Evolutionary conservation across 1,139 yeast species (phyloP).

Genomic region (Geotrichum restrictum): DNA sequence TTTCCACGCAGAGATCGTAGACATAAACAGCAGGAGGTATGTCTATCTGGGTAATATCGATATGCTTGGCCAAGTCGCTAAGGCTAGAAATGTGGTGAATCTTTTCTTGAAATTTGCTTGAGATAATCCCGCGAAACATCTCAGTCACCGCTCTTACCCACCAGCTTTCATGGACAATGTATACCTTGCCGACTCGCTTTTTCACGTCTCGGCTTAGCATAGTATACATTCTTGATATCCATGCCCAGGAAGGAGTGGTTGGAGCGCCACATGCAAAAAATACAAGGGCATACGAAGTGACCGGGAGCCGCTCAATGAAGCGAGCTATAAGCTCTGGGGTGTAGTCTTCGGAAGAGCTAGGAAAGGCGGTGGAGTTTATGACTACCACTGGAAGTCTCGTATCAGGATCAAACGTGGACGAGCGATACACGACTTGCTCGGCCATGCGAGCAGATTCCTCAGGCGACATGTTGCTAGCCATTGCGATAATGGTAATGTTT

Average conservation of each 20-base stretch:
- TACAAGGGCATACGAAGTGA: constrained; percentile 56
- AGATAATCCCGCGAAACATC: constrained; percentile 58
- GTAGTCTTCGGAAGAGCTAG: constrained; percentile 35
- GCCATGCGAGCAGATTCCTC: constrained; percentile 20
- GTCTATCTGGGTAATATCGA: constrained; percentile 73
- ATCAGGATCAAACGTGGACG: constrained; percentile 56
- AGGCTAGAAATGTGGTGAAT: constrained; percentile 54
- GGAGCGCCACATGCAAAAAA: constrained; percentile 76
- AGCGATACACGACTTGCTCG: constrained; percentile 53
- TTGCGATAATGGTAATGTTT: constrained; percentile 22
- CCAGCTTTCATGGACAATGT: constrained; percentile 90
- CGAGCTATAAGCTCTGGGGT: constrained; percentile 14
- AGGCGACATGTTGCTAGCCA: constrained; percentile 15
- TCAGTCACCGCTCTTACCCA: constrained; percentile 76
- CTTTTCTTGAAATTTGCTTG: constrained; percentile 44
- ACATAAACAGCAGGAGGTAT: constrained; percentile 71
- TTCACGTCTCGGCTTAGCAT: constrained; percentile 57
- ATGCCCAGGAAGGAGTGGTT: constrained; percentile 56
- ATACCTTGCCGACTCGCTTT: constrained; percentile 56
- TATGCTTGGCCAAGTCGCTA: constrained; percentile 55
- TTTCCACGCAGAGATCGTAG: constrained; percentile 44
- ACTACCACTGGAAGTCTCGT: constrained; percentile 63
- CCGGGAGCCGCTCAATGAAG: constrained; percentile 46
- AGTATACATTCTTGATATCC: constrained; percentile 73
- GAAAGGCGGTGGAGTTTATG: constrained; percentile 66